Base-by-base conservation (phyloP, 2,329 filamentous ascomycete genomes). In the Fusarium buxicola region DNA sequence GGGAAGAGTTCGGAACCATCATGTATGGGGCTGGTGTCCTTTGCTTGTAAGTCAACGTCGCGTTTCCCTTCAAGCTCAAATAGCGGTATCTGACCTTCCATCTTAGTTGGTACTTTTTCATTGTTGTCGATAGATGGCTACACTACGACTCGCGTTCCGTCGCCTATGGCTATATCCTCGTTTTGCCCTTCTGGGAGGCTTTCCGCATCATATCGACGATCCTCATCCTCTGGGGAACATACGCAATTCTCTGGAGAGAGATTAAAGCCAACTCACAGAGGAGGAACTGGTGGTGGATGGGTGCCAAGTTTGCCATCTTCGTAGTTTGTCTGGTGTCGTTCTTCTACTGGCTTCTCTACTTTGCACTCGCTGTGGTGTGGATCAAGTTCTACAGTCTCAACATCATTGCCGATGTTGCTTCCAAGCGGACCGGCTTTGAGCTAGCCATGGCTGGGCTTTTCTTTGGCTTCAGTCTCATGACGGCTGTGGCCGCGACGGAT, bases 201-300 rank as follows among this genome's bases (percentile, higher is more conserved):
- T 53, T 60, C 43, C 44, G 47, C 27, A 25, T 63, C 36, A 30
- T 16, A 15, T 63, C 60, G 8, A 57, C 48, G 5, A 45, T 44
- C 15, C 18, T 60, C 5, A 38, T 57, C 3, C 52, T 63, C 30
- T 60, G 56, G 57, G 60, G 60, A 3, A 63, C 57, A 10, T 60
- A 48, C 8, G 30, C 38, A 3, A 41, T 63, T 4, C 41, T 60
- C 8, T 63, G 60, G 60, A 35, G 40, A 1, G 46, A 48, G 13
- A 24, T 61, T 6, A 38, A 52, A 8, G 31, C 25, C 2, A 36
- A 46, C 16, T 55, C 49, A 15, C 15, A 36, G 8, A 28, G 40
- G 8, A 35, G 28, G 9, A 28, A 49, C 7, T 38, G 32, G n/a
- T 57, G 57, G 56, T 60, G 53, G 30, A 13, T 44, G 8, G 39